Base-by-base conservation (phyloP, 768 basidiomycete genomes). In the Fomitopsis serialis region DNA sequence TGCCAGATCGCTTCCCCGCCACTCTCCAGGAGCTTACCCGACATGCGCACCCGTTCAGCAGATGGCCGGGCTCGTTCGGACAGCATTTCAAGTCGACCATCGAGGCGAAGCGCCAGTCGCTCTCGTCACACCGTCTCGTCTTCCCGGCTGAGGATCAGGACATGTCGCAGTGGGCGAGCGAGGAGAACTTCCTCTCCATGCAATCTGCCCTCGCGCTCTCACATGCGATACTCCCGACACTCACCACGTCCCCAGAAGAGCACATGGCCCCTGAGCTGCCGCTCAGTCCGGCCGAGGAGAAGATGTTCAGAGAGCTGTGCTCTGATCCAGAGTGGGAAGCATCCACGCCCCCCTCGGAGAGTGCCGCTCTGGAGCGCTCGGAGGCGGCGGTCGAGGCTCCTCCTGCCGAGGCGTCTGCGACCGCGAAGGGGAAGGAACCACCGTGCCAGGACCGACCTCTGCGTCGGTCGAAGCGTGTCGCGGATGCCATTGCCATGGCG, bases 391-490 rank as follows among this genome's bases (percentile, higher is more conserved):
- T 32, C 23, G 37, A 53, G 21, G 32, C 46, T 22, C 52, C 24
- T 13, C 29, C 29, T 32, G 25, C 36, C 54, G 13, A 23, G 24
- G n/a, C 22, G 45, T 10, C 54, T n/a, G n/a, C n/a, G n/a, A n/a
- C 55, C n/a, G 52, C 35, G 9, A 50, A 43, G 12, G 35, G 29
- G 13, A 11, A 51, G 25, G 57, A 61, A 23, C 15, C 13, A 58
- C 43, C 62, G 62, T 46, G 34, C n/a, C 62, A 54, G 7, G 72
- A 71, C 37, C 71, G 70, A 42, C 75, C 78, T 0, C 61, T 84
- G 50, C 72, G 83, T 25, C 75, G 85, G 54, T 89, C 87, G 55
- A 85, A 82, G 70, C 74, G 87, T 44, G 85, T 87, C 21, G 84
- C 85, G 27, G 75, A 80, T 54, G 79, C 81, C 17, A 70, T 74